Evolutionary conservation across 805 yeast genomes (phyloP).

Genomic region (Saccharomycodes ludwigii): DNA sequence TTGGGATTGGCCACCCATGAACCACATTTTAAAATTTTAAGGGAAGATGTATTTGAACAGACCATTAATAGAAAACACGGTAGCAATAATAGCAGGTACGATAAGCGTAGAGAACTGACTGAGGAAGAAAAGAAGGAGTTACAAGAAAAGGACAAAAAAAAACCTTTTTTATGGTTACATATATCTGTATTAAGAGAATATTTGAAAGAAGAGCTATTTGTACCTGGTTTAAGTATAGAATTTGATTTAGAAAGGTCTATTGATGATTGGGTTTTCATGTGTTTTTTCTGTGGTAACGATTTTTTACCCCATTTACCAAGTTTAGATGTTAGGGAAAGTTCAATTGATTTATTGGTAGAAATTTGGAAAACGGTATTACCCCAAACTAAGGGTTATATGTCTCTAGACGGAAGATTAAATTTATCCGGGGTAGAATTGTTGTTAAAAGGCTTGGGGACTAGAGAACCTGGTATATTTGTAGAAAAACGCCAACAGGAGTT

Average conservation of each 20-base stretch:
- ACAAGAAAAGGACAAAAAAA: slow-evolving; percentile 30
- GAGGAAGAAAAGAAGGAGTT: slow-evolving; percentile 38
- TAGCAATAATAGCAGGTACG: slow-evolving; percentile 10
- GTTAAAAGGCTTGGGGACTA: slow-evolving; percentile 48
- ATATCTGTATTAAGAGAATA: slow-evolving; percentile 81
- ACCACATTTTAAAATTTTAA: slow-evolving; percentile 84
- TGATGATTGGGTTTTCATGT: slow-evolving; percentile 98
- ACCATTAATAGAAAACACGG: slow-evolving; percentile 29
- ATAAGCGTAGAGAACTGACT: slow-evolving; percentile 36
- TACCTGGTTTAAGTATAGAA: slow-evolving; percentile 56
- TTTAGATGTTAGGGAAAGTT: slow-evolving; percentile 87
- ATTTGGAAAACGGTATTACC: slow-evolving; percentile 77
- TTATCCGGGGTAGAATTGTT: slow-evolving; percentile 65
- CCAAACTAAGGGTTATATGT: slow-evolving; percentile 58
- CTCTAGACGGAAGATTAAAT: slow-evolving; percentile 80
- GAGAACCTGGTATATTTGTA: slow-evolving; percentile 70
- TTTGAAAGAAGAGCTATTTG: slow-evolving; percentile 64
- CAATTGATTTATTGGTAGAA: slow-evolving; percentile 67
- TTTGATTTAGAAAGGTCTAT: slow-evolving; percentile 91
- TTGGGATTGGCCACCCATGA: slow-evolving; percentile 95
- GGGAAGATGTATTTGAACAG: slow-evolving; percentile 94
- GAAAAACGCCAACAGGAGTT: slow-evolving; percentile 56
- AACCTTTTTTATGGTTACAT: slow-evolving; percentile 92
- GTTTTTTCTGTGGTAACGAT: slow-evolving; percentile 98
- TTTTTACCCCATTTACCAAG: slow-evolving; percentile 94